phyloP scores from a whole-genome alignment of 2,329 filamentous ascomycete species.

The Aspergillus candidus region DNA sequence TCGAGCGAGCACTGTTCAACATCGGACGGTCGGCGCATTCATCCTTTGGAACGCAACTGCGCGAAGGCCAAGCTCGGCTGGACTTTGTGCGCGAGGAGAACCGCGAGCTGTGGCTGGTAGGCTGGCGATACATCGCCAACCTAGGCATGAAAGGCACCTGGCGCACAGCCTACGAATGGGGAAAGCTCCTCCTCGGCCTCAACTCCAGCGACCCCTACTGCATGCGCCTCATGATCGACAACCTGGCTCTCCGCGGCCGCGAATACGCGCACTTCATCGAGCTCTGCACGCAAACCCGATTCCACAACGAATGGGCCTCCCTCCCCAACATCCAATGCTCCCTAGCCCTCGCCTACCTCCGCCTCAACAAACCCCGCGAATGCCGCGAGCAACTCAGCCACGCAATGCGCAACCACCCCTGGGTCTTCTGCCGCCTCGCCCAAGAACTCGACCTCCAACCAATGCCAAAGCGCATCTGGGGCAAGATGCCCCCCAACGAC shows the following conservation, averaged over 20 bases:
- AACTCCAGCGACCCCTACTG: constrained; percentile 76
- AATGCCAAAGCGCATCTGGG: constrained; percentile 77
- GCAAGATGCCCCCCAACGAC: constrained; percentile 59
- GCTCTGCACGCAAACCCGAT: constrained; percentile 50
- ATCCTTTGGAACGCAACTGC: constrained; percentile 68
- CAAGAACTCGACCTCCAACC: constrained; percentile 70
- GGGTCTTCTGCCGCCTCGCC: constrained; percentile 76
- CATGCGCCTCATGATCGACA: constrained; percentile 72
- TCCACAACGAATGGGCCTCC: constrained; percentile 47
- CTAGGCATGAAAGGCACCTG: constrained; percentile 88
- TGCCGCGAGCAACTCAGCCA: constrained; percentile 59
- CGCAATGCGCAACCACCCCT: constrained; percentile 70
- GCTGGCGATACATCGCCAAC: constrained; percentile 81
- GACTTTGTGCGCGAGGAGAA: constrained; percentile 81
- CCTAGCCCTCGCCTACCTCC: constrained; percentile 67
- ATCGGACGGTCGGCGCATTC: constrained; percentile 86
- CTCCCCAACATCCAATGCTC: constrained; percentile 71
- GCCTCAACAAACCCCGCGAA: constrained; percentile 59
- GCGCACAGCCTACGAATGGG: constrained; percentile 89
- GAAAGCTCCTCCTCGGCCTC: constrained; percentile 72
- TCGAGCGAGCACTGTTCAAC: constrained; percentile 85
- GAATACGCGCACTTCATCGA: constrained; percentile 71
- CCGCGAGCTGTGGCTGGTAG: constrained; percentile 84
- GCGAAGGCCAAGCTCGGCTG: constrained; percentile 71
- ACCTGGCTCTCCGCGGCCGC: constrained; percentile 73